These are phyloP conservation scores for Podospora anserina DNA, from an alignment of 495 filamentous ascomycete genomes.

Conservation along the genomic window DNA sequence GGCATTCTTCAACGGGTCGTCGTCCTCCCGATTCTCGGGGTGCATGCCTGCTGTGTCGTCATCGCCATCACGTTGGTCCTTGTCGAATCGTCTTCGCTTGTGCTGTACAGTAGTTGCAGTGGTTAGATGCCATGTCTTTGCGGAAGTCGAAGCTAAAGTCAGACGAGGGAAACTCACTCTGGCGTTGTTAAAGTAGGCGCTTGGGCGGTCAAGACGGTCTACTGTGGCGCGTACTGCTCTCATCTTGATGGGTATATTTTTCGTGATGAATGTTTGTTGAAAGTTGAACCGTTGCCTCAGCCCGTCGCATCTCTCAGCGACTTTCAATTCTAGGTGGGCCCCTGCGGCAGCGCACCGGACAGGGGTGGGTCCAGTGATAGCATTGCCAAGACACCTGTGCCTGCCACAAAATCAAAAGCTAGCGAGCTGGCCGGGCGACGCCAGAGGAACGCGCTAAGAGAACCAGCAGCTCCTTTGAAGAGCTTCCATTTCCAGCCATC, in stretches of 20 bases:
- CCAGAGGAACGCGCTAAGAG: slow-evolving; percentile 15
- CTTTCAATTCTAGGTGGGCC: slow-evolving; percentile 9
- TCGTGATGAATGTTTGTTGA: slow-evolving; percentile 3
- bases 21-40: slow-evolving; percentile 49
- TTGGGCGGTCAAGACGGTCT: slow-evolving; percentile 82
- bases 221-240: slow-evolving; percentile 59
- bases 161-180: slow-evolving; percentile 52
- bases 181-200: slow-evolving; percentile 76
- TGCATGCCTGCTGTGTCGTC: slow-evolving; percentile 45
- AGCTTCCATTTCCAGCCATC: slow-evolving; percentile 6
- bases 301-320: neutral
- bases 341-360: neutral
- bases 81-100: slow-evolving; percentile 57
- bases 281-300: slow-evolving; percentile 2
- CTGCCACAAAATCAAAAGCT: slow-evolving; percentile 14
- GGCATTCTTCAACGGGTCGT: slow-evolving; percentile 77
- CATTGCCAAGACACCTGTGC: slow-evolving; percentile 8
- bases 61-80: slow-evolving; percentile 57
- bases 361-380: neutral
- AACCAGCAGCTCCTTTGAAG: slow-evolving; percentile 7
- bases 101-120: slow-evolving; percentile 46
- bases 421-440: slow-evolving; percentile 6
- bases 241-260: slow-evolving; percentile 17
- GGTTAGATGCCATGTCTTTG: slow-evolving; percentile 2
- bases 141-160: neutral